Base-by-base conservation (phyloP, 2,329 filamentous ascomycete species). In the Plenodomus tracheiphilus region DNA sequence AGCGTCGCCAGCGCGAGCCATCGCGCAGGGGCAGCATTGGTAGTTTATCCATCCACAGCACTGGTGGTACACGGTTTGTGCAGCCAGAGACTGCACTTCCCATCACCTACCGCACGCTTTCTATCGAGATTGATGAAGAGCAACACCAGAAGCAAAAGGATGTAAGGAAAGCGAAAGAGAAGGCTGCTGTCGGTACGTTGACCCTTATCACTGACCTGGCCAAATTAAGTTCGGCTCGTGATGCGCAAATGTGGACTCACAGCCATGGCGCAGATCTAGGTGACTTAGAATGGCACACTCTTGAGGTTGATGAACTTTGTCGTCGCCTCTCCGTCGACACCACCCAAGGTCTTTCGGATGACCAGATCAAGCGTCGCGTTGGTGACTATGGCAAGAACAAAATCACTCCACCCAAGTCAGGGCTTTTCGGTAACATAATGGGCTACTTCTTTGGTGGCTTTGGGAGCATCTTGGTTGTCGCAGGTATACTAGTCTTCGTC, bases 401-500 rank as follows among this genome's bases (percentile, higher is more conserved):
- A 7, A 85, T 85, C 4, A 84, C 86, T 3, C 80, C 84, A 2
- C 84, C 87, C 1, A 83, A 85, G 13, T 86, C 84, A 4, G 81
- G 80, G 51, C 78, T 80, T 54, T 67, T 84, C 38, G 75, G 76
- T 37, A 83, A 82, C 51, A 78, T 85, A 4, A 72, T 86, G 28
- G 82, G 82, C 16, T 92, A 92, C 71, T 85, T 91, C 60, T 91
- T 91, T 74, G 86, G 85, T 56, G 88, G 88, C 1, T 93, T 92
- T 58, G 88, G 88, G 2, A 79, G 83, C 1, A 83, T 93, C 42
- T 78, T 92, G 3, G 78, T 91, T 6, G 64, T 85, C 2, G 88
- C 86, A 16, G 78, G 81, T 17, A 81, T 91, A 30, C 78, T 92
- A 2, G 88, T 92, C 41, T 90, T 91, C 62, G 74, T 92, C 49